phyloP scores from a whole-genome alignment of 2,329 filamentous ascomycete species.

The Ophiobolus disseminans region DNA sequence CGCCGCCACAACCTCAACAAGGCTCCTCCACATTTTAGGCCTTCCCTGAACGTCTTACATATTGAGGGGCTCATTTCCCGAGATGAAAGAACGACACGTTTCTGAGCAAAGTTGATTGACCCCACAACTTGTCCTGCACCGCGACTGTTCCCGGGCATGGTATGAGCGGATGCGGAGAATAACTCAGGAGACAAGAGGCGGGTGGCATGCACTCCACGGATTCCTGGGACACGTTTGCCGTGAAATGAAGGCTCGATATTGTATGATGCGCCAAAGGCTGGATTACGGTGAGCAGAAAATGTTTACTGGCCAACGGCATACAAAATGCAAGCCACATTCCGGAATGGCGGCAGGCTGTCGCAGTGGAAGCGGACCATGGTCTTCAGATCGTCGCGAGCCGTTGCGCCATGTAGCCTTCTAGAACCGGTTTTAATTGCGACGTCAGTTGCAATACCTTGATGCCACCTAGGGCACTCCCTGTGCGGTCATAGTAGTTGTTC shows the following conservation, averaged over 20 bases:
- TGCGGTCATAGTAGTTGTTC: conserved; percentile 2
- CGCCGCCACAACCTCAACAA: conserved; percentile 26
- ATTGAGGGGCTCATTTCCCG: conserved; percentile 24
- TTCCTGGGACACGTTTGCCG: conserved; percentile 12
- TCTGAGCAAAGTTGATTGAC: conserved; percentile 25
- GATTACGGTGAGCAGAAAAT: conserved; percentile 13
- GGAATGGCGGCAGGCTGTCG: conserved; percentile 19
- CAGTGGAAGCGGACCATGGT: conserved; percentile 10
- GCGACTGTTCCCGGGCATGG: conserved; percentile 20
- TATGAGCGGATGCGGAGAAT: conserved; percentile 23
- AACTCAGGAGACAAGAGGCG: conserved; percentile 9
- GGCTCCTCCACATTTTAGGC: conserved; percentile 38
- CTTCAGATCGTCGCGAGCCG: conserved; percentile 32
- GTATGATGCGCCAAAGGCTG: conserved; percentile 13
- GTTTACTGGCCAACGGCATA: conserved; percentile 14
- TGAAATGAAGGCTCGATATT: conserved; percentile 16
- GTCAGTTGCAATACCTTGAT: conserved; percentile 7
- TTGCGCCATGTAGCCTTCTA: conserved; percentile 35
- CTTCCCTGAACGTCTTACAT: conserved; percentile 16
- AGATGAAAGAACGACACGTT: conserved; percentile 28
- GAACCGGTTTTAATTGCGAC: conserved; percentile 32
- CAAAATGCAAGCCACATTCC: conserved; percentile 17
- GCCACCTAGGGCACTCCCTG: conserved; percentile 2
- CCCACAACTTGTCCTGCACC: conserved; percentile 31
- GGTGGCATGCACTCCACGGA: conserved; percentile 8